Percentiles rank a stretch among this genome's conserved stretches.
phyloP scores from a whole-genome alignment of 805 yeast species.

The Ogataea ganodermae region DNA sequence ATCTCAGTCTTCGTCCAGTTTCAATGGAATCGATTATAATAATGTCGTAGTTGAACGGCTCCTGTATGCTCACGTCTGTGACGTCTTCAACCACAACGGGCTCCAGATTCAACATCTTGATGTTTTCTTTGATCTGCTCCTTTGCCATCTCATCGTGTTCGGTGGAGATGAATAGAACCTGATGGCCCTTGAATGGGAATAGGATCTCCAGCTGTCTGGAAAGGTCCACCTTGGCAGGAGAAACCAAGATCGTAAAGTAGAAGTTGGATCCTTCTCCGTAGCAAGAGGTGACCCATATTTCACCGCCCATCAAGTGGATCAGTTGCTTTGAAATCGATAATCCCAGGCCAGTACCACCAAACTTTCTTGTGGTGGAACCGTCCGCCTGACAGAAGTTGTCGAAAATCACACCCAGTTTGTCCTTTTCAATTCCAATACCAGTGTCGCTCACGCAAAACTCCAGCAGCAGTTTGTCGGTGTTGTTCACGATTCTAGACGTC shows the following conservation, averaged over 20 bases:
- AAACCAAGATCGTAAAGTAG: slow-evolving; percentile 77
- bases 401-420: slow-evolving; percentile 80
- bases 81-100: slow-evolving; percentile 59
- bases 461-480: slow-evolving; percentile 55
- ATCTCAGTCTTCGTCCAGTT: slow-evolving; percentile 67
- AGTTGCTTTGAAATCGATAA: slow-evolving; percentile 83
- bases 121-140: slow-evolving; percentile 50
- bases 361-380: slow-evolving; percentile 89
- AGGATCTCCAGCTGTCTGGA: slow-evolving; percentile 67
- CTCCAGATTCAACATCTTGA: slow-evolving; percentile 57
- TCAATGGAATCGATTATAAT: slow-evolving; percentile 81
- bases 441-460: slow-evolving; percentile 90
- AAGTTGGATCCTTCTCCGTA: slow-evolving; percentile 83
- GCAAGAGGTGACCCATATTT: slow-evolving; percentile 83
- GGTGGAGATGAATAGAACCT: slow-evolving; percentile 69
- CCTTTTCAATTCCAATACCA: slow-evolving; percentile 86
- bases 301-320: slow-evolving; percentile 91
- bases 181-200: slow-evolving; percentile 70
- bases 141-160: slow-evolving; percentile 55
- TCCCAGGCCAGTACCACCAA: slow-evolving; percentile 93
- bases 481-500: slow-evolving; percentile 37
- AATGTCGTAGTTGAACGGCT: slow-evolving; percentile 68
- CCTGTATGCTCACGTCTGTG: slow-evolving; percentile 56
- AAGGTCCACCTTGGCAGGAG: slow-evolving; percentile 65
- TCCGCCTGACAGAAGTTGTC: slow-evolving; percentile 93